Conservation (phyloP, 495 filamentous ascomycete genomes). For the Evernia prunastri region DNA sequence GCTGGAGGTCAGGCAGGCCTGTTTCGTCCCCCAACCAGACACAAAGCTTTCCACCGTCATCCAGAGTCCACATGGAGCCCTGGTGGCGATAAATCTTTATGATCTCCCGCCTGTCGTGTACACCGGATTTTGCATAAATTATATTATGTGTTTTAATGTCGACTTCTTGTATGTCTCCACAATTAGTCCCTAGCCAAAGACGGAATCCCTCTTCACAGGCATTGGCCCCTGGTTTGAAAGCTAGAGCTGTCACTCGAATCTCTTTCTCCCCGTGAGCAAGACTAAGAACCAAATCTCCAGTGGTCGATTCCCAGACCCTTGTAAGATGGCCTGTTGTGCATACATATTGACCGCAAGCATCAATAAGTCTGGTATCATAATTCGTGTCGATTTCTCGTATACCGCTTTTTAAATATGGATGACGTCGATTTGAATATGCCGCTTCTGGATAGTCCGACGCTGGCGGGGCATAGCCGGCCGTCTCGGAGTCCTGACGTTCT, state of each 20-base stretch:
- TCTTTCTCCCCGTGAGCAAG: slow-evolving; percentile 69
- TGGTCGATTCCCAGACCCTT: slow-evolving; percentile 75
- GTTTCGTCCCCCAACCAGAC: slow-evolving; percentile 79
- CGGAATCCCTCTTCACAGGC: slow-evolving; percentile 72
- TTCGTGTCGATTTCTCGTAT: slow-evolving; percentile 71
- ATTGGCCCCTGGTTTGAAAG: slow-evolving; percentile 72
- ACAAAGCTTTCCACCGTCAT: slow-evolving; percentile 80
- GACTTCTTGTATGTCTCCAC: slow-evolving; percentile 81
- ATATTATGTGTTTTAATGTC: slow-evolving; percentile 68
- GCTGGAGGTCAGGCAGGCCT: slow-evolving; percentile 65
- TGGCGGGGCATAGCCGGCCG: neutral
- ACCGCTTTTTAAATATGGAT: slow-evolving; percentile 64
- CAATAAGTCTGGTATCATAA: slow-evolving; percentile 76
- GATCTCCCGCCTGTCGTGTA: slow-evolving; percentile 76
- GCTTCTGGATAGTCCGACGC: slow-evolving; percentile 71
- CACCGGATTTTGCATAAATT: slow-evolving; percentile 54
- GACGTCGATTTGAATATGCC: slow-evolving; percentile 75
- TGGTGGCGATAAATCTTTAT: slow-evolving; percentile 80
- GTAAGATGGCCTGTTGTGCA: slow-evolving; percentile 82
- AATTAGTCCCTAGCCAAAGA: slow-evolving; percentile 86
- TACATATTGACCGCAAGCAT: slow-evolving; percentile 78
- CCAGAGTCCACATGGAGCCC: slow-evolving; percentile 89
- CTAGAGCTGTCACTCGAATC: slow-evolving; percentile 67
- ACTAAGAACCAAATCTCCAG: slow-evolving; percentile 74
- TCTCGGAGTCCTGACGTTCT: slow-evolving; percentile 19